These are phyloP conservation scores for Colletotrichum cereale DNA, from an alignment of 2,329 filamentous ascomycete genomes.

Conservation along the genomic window DNA sequence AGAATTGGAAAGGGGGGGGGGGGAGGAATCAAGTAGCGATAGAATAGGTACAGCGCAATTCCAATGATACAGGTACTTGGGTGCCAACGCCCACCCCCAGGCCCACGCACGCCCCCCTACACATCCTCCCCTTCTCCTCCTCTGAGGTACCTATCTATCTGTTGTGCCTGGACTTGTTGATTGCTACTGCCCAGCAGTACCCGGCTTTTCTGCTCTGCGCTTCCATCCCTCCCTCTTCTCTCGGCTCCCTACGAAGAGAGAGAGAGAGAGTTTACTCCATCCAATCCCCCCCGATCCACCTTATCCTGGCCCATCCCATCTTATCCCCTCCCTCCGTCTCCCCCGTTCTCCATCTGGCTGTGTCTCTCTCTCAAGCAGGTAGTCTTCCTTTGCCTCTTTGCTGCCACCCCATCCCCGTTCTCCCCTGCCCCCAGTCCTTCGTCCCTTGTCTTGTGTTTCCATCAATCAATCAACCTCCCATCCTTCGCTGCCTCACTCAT, in stretches of 20 bases:
- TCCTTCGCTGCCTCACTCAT: conserved; percentile 40
- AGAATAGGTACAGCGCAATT: not conserved
- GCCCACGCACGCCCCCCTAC: conserved; percentile 5
- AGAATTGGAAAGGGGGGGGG: not conserved
- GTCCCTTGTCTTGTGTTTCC: conserved; percentile 42
- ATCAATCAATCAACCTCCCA: conserved; percentile 43
- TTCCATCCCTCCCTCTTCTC: not conserved
- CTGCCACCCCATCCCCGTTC: conserved; percentile 29
- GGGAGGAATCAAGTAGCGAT: not conserved
- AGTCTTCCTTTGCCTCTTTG: conserved; percentile 13
- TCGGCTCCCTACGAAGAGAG: not conserved
- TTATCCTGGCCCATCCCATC: conserved; percentile 30
- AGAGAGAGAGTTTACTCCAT: not conserved
- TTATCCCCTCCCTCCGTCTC: conserved; percentile 1
- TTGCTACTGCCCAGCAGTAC: conserved; percentile 29
- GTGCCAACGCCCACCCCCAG: not conserved
- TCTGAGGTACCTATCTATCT: conserved; percentile 1
- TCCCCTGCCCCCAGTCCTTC: conserved; percentile 19
- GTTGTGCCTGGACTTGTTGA: conserved; percentile 25
- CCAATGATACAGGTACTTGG: not conserved
- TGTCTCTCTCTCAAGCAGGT: not conserved
- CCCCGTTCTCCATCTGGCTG: not conserved
- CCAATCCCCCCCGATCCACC: conserved; percentile 24
- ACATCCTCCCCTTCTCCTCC: not conserved
- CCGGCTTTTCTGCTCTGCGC: conserved; percentile 30